Conservation (phyloP, 2,329 filamentous ascomycete species). For the Apiospora arundinis region DNA sequence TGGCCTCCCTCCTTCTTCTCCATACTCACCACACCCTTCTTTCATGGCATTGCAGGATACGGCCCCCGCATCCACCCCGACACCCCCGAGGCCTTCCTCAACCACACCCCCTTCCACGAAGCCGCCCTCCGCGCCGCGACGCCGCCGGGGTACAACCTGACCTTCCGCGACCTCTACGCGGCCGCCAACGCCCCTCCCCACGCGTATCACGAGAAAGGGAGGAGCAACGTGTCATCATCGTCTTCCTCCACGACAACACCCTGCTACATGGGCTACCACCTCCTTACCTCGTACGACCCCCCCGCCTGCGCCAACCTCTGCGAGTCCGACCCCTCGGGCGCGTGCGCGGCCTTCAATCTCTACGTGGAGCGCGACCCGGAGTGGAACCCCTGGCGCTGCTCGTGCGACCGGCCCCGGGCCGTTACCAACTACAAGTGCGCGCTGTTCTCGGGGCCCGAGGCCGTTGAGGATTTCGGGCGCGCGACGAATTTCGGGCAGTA, state of each 20-base stretch:
- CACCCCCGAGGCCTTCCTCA: slow-evolving; percentile 18
- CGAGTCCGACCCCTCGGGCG: background rate
- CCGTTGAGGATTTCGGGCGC: background rate
- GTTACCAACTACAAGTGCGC: slow-evolving; percentile 4
- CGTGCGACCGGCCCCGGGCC: background rate
- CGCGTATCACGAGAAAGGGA: too few relatives aligned
- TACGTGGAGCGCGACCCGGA: slow-evolving; percentile 2
- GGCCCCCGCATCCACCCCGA: background rate
- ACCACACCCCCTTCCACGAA: background rate
- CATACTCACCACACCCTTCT: background rate
- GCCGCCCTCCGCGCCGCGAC: background rate
- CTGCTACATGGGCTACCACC: slow-evolving; percentile 13
- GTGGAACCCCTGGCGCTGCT: slow-evolving; percentile 5
- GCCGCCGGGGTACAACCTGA: background rate
- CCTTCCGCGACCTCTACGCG: background rate
- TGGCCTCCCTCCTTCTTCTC: too few relatives aligned
- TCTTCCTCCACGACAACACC: background rate
- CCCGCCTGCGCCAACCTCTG: background rate
- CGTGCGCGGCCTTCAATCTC: background rate
- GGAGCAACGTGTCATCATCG: background rate
- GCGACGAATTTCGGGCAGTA: background rate
- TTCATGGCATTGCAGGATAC: background rate
- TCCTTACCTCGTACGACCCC: background rate
- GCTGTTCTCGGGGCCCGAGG: background rate
- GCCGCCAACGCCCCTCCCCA: background rate